Evolutionary conservation across 2,329 filamentous ascomycete species (phyloP).

Genomic region (Lithohypha guttulata): DNA sequence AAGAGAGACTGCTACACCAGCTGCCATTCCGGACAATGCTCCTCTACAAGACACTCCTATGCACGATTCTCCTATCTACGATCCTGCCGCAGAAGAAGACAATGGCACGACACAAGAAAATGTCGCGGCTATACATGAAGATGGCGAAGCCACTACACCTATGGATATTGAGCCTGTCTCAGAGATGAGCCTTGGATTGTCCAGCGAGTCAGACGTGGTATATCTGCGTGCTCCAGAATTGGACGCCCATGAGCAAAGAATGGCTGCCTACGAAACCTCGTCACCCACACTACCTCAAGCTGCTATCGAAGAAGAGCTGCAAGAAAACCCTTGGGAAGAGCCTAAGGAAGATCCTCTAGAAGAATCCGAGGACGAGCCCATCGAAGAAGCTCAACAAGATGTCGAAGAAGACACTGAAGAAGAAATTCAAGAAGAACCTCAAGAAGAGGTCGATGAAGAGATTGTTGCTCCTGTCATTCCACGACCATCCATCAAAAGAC

Average conservation of each 20-base stretch:
- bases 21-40: no score
- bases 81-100: no score
- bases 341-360: constrained; percentile 16
- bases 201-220: constrained; percentile 34
- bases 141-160: constrained; percentile 36
- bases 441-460: neutral
- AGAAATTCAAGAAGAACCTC: neutral
- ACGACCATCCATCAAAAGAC: neutral
- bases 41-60: no score
- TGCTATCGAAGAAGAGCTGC: no score
- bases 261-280: constrained; percentile 17
- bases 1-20: no score
- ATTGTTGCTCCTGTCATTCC: neutral
- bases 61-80: no score
- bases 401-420: constrained; percentile 18
- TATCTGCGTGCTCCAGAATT: constrained; percentile 21
- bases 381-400: constrained; percentile 41
- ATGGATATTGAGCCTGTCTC: constrained; percentile 26
- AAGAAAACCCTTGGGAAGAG: no score
- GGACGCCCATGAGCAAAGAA: constrained; percentile 21
- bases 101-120: no score
- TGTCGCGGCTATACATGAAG: no score
- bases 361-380: constrained; percentile 25
- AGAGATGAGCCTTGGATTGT: constrained; percentile 13
- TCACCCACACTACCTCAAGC: constrained; percentile 37